Evolutionary conservation across 139 green algal genomes (phyloP).

Genomic region (Marvania coccoides): DNA sequence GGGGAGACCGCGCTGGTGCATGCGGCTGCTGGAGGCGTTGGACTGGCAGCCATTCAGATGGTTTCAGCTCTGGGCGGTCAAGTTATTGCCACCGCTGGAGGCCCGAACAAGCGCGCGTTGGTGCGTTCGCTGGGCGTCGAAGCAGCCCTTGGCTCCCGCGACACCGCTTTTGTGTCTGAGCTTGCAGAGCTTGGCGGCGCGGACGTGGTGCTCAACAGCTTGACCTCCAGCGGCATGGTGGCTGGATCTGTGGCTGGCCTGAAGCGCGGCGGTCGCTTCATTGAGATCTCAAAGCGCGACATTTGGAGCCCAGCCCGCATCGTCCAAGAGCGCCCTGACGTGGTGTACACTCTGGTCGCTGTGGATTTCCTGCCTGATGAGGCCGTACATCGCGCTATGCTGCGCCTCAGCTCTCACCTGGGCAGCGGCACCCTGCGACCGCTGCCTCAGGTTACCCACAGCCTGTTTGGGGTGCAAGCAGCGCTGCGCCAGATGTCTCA

Average conservation of each 20-base stretch:
- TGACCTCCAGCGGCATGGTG: slow-evolving; percentile 78
- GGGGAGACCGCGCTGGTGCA: slow-evolving; percentile 53
- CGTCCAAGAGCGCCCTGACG: slow-evolving; percentile 59
- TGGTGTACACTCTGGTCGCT: slow-evolving; percentile 57
- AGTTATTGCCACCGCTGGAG: slow-evolving; percentile 34
- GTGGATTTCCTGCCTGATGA: slow-evolving; percentile 71
- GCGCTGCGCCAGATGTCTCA: slow-evolving; percentile 71
- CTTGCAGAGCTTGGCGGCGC: slow-evolving; percentile 40
- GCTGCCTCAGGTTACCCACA: slow-evolving; percentile 29
- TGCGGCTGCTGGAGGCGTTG: slow-evolving; percentile 64
- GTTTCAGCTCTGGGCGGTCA: slow-evolving; percentile 25
- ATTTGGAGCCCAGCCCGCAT: slow-evolving; percentile 55
- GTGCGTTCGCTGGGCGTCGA: slow-evolving; percentile 35
- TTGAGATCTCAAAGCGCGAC: slow-evolving; percentile 83
- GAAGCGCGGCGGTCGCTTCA: slow-evolving; percentile 38
- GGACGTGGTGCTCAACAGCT: slow-evolving; percentile 61
- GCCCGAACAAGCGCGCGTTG: slow-evolving; percentile 44
- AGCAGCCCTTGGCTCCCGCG: slow-evolving; percentile 37
- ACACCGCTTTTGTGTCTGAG: slow-evolving; percentile 46
- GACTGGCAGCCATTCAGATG: slow-evolving; percentile 50
- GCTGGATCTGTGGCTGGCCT: slow-evolving; percentile 49
- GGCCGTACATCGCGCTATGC: slow-evolving; percentile 28
- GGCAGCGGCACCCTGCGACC: slow-evolving; percentile 30
- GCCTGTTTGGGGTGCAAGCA: slow-evolving; percentile 25
- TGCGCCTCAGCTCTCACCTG: slow-evolving; percentile 12